Percentiles rank a stretch among this genome's conserved stretches.
These are phyloP conservation scores for Rhizopogon vesiculosus DNA, from an alignment of 768 basidiomycete species.

Conservation along the genomic window DNA sequence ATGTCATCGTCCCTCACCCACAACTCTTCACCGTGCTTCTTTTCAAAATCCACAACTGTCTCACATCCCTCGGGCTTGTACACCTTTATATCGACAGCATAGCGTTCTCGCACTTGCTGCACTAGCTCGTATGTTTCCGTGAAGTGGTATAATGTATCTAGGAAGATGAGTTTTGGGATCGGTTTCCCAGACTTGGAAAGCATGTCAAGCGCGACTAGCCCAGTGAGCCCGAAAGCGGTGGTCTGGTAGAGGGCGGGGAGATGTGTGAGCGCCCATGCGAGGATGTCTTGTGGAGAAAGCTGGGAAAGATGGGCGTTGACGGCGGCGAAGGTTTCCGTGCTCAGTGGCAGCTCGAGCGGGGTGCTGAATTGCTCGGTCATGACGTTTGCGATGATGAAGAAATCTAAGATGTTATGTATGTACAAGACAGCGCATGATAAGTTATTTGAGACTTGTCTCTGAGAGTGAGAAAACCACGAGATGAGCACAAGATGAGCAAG, in stretches of 20 bases:
- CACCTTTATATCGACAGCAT: constrained; percentile 67
- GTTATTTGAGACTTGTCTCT: too few relatives aligned
- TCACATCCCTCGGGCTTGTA: constrained; percentile 75
- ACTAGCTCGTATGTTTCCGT: constrained; percentile 88
- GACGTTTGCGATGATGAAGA: not conserved
- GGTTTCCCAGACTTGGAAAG: constrained; percentile 51
- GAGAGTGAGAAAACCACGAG: too few relatives aligned
- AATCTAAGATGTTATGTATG: not conserved
- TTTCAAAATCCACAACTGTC: constrained; percentile 71
- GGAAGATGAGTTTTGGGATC: constrained; percentile 87
- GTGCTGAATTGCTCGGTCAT: constrained; percentile 27
- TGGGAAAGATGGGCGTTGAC: constrained; percentile 74
- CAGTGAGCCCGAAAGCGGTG: constrained; percentile 95
- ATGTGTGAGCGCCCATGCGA: constrained; percentile 78
- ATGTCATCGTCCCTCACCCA: constrained; percentile 87
- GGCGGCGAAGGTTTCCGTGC: constrained; percentile 48
- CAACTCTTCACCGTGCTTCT: constrained; percentile 68
- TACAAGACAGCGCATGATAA: not conserved
- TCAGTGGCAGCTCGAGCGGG: constrained; percentile 54
- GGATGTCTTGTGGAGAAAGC: constrained; percentile 78
- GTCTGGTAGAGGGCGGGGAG: constrained; percentile 86
- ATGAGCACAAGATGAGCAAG: not conserved
- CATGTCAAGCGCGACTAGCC: constrained; percentile 93
- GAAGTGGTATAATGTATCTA: constrained; percentile 98
- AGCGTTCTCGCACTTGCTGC: constrained; percentile 70